Evolutionary conservation across 148 eudicot species (phyloP), one percentile per base, ranked within the genome.

Genomic region (Agrostemma githago): DNA sequence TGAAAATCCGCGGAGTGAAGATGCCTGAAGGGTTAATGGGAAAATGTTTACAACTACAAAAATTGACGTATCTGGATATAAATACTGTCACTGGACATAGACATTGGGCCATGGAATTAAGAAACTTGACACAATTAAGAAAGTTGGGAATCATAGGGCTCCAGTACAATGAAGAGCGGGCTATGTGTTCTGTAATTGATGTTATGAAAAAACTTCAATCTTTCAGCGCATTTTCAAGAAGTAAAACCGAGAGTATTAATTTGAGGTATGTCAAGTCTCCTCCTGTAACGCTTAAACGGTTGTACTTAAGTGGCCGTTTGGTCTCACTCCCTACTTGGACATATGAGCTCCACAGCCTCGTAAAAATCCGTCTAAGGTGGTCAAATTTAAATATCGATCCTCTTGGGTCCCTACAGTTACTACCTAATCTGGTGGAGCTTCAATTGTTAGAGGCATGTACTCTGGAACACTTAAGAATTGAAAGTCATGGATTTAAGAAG

Each of bases 361-460:
- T 72, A 4, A 78, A 72, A 66, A n/a, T 72, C 75, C 76, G 71
- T 42, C 43, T 78, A 5, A 72, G 76, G 60, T 78, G 79, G 79
- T 77, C 79, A 6, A 5, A 34, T 4, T 37, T 77, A 12, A 6
- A 12, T 0, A 8, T 17, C 8, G 19, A 41, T 10, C 73, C 66
- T 43, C 41, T 76, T 8, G 17, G 42, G 5, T 21, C n/a, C 40
- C 14, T n/a, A 37, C 41, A 46, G 56, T 17, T 3, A 19, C 39
- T 74, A 15, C 71, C 63, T 19, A 74, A 66, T 54, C 34, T 74
- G 37, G 63, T 74, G 9, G 77, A 74, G 62, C 71, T 74, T 37
- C 77, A 74, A 5, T 19, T 74, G 62, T 65, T 74, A 19, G 77
- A 74, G 8, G 71, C 71, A n/a, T 65, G 15, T 65, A 10, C 10